A percentile compares a stretch with the other conserved stretches of the same genome.
phyloP scores from a whole-genome alignment of 192 early-diverging fungal genomes.

The Entomortierella chlamydospora region DNA sequence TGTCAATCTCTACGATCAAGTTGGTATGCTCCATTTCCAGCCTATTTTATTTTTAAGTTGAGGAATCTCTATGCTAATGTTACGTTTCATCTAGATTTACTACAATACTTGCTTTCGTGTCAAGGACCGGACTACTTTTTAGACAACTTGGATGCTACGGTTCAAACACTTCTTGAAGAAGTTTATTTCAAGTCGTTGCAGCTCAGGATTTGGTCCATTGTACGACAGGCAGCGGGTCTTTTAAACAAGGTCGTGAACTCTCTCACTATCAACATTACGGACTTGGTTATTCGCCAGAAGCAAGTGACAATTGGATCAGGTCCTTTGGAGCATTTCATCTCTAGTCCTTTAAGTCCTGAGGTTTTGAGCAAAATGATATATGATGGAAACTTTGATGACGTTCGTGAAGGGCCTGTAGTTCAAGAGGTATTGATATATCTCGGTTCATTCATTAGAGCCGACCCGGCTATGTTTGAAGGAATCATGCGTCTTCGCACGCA shows the following conservation, averaged over 20 bases:
- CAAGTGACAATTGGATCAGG: conserved; percentile 83
- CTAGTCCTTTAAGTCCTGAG: conserved; percentile 74
- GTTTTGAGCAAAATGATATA: conserved; percentile 74
- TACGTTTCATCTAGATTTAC: conserved; percentile 65
- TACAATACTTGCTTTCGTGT: conserved; percentile 83
- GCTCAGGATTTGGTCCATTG: conserved; percentile 81
- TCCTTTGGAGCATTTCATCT: conserved; percentile 74
- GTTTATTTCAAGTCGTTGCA: conserved; percentile 83
- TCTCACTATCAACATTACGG: conserved; percentile 83
- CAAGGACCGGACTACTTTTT: conserved; percentile 69
- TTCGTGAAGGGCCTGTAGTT: conserved; percentile 85
- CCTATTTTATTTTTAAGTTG: too few species aligned
- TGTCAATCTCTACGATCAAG: conserved; percentile 85
- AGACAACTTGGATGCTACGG: conserved; percentile 61
- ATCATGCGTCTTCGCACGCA: conserved; percentile 86
- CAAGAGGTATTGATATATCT: conserved; percentile 87
- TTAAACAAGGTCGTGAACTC: conserved; percentile 80
- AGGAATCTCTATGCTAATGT: too few species aligned
- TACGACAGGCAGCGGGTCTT: conserved; percentile 82
- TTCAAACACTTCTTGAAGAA: conserved; percentile 77
- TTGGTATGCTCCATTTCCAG: conserved; percentile 50
- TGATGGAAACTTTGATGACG: conserved; percentile 75
- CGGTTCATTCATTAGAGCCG: conserved; percentile 76
- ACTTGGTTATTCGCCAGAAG: conserved; percentile 82
- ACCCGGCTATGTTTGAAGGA: conserved; percentile 80